A percentile compares a stretch with the other conserved stretches of the same genome.
phyloP scores from a whole-genome alignment of 2,329 filamentous ascomycete genomes.

The Fusarium subtropicale region DNA sequence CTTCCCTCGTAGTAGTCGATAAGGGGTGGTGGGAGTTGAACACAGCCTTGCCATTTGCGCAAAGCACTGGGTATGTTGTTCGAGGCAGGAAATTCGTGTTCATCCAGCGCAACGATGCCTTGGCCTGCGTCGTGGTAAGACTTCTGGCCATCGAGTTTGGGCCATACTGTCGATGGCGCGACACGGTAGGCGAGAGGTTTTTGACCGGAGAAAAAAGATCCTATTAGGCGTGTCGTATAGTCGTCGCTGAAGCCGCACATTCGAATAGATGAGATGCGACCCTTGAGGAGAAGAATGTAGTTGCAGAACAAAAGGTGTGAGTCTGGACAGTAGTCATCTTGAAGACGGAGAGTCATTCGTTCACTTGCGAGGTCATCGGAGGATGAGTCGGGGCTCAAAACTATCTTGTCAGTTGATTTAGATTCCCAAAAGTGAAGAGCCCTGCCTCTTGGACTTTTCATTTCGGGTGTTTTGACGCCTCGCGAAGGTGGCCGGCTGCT shows the following conservation, averaged over 20 bases:
- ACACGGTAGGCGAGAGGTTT: conserved; percentile 45
- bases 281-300: conserved; percentile 48
- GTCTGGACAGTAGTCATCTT: conserved; percentile 49
- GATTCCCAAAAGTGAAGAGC: background rate
- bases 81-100: conserved; percentile 27
- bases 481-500: conserved; percentile 30
- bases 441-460: conserved; percentile 5
- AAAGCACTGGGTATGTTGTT: background rate
- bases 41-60: conserved; percentile 38
- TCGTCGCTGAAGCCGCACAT: conserved; percentile 53
- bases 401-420: background rate
- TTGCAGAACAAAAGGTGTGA: conserved; percentile 49
- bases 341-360: background rate
- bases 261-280: conserved; percentile 49
- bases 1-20: conserved; percentile 26
- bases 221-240: conserved; percentile 48
- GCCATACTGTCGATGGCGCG: conserved; percentile 50
- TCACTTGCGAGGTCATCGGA: conserved; percentile 1
- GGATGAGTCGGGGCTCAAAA: background rate
- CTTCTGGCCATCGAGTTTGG: conserved; percentile 46
- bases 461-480: conserved; percentile 15
- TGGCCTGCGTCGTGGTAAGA: conserved; percentile 46
- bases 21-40: conserved; percentile 45
- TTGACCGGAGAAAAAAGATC: conserved; percentile 43
- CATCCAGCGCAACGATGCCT: conserved; percentile 39